Base-by-base conservation (phyloP, 306 rosid species). In the Clitoria ternatea region DNA sequence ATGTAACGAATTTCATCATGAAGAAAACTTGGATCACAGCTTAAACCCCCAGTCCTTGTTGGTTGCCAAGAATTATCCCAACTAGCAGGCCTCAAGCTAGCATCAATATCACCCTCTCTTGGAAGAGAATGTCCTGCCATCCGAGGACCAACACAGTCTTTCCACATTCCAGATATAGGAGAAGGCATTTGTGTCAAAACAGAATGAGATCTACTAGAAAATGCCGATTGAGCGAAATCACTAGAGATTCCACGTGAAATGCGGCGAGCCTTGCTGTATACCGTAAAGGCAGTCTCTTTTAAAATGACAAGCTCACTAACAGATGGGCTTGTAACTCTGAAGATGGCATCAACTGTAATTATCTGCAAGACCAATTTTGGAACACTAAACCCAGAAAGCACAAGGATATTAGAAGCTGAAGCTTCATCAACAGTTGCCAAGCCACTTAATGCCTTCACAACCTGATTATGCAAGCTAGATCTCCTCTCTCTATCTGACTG, bases 1-100 rank as follows among this genome's bases (percentile, higher is more conserved):
- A 94, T 87, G 85, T 84, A 94, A 76, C 84, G 92, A 42, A 73
- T 78, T 74, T 94, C 97, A 72, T 94, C 96, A 27, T 81, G 90
- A 54, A 81, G 80, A 70, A 74, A 80, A 79, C 77, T 84, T 65
- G 96, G 88, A 67, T 94, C 97, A 33, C 91, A 88, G 79, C 40
- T 87, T 43, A 90, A 80, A 7, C 85, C 85, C 77, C 95, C 97
- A 52, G 85, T 70, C 83, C 97, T 90, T 4, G 92, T 75, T 56
- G 87, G 59, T 81, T 87, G 96, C 98, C 96, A 94, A 69, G 98
- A 85, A 87, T 82, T 91, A 83, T 94, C 98, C 98, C 98, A 90
- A 40, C 75, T 43, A 73, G 88, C 88, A 69, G 88, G 61, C 82
- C 98, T 89, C 84, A 90, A 81, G 87, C 94, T 84, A 79, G 96